phyloP scores from a whole-genome alignment of 2,329 filamentous ascomycete species.

The Pseudopithomyces maydicus region DNA sequence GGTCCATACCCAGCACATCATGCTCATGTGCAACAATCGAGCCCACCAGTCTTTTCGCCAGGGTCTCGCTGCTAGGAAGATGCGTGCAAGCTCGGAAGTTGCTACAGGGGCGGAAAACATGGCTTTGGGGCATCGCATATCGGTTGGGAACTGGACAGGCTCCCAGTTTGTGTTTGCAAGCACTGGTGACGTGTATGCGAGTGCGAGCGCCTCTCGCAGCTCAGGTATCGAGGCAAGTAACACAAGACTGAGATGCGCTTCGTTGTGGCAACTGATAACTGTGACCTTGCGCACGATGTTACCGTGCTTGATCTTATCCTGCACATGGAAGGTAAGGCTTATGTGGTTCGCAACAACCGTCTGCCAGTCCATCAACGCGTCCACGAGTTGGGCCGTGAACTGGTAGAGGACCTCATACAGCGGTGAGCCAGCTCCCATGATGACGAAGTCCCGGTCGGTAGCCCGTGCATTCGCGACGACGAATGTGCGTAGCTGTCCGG shows the following conservation, averaged over 20 bases:
- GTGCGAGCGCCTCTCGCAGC: neutral
- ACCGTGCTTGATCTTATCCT: constrained; percentile 8
- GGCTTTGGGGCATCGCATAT: neutral
- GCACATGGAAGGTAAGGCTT: constrained; percentile 7
- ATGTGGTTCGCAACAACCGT: constrained; percentile 7
- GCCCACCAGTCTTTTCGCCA: constrained; percentile 6
- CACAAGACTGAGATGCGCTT: constrained; percentile 10
- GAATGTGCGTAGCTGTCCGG: constrained; percentile 9
- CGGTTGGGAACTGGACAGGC: neutral
- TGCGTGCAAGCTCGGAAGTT: neutral
- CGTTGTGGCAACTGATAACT: constrained; percentile 3
- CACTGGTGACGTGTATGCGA: constrained; percentile 2
- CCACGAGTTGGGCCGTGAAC: constrained; percentile 4
- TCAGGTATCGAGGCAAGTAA: constrained; percentile 4
- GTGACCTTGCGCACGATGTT: constrained; percentile 9
- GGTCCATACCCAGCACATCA: constrained; percentile 7
- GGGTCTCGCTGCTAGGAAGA: neutral
- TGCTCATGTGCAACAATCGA: neutral
- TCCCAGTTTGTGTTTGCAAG: neutral
- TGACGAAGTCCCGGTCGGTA: neutral
- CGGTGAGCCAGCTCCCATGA: neutral
- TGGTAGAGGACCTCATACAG: constrained; percentile 10
- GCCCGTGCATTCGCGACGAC: constrained; percentile 5
- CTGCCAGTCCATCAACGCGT: neutral
- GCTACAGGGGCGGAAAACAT: constrained; percentile 7